These are phyloP conservation scores for Fusarium beomiforme DNA, from an alignment of 2,329 filamentous ascomycete genomes.

Conservation along the genomic window DNA sequence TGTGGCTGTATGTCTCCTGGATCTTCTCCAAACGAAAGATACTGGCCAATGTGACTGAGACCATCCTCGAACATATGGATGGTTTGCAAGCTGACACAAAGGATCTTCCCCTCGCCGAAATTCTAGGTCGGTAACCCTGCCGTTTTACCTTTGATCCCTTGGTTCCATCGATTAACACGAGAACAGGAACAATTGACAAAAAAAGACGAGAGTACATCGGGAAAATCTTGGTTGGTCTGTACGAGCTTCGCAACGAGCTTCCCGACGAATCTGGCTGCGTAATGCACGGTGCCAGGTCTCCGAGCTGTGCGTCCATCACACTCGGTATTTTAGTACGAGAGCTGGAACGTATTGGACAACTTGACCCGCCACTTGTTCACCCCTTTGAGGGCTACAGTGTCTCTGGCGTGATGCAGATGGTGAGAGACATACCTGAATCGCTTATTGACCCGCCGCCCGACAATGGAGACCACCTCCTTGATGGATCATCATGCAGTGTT, in stretches of 20 bases:
- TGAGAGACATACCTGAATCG: background rate
- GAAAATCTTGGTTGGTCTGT: rapidly evolving
- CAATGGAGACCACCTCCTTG: background rate
- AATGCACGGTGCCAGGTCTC: background rate
- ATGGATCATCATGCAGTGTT: background rate
- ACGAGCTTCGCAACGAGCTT: background rate
- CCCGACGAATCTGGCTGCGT: background rate
- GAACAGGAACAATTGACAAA: background rate
- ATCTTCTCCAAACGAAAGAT: rapidly evolving
- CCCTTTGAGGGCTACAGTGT: background rate
- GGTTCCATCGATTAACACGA: background rate
- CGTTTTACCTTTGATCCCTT: background rate
- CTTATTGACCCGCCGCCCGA: no score
- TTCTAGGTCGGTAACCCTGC: background rate
- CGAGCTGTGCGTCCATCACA: background rate
- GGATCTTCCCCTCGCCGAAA: background rate
- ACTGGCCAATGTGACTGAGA: rapidly evolving
- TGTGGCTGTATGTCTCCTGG: background rate
- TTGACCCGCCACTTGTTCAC: rapidly evolving
- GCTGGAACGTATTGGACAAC: background rate
- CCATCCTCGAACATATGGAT: background rate
- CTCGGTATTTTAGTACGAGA: background rate
- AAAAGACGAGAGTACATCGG: background rate
- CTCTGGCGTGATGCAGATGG: background rate
- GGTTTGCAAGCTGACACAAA: background rate